Percentiles rank a stretch among this genome's conserved stretches.
These are phyloP conservation scores for Articulospora tetracladia DNA, from an alignment of 495 filamentous ascomycete genomes.

Conservation along the genomic window DNA sequence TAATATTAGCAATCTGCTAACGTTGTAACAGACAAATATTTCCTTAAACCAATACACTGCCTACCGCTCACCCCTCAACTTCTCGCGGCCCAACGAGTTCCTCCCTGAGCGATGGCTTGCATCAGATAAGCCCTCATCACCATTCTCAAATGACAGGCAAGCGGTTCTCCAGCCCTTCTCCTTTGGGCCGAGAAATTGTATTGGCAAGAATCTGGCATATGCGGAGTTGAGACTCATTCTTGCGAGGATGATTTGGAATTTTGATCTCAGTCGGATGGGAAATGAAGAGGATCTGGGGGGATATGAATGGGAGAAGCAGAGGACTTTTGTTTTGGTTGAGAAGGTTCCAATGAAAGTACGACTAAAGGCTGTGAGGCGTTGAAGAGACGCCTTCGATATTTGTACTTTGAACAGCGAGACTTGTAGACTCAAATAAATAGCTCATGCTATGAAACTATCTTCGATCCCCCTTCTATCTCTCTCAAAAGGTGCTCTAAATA, in stretches of 20 bases:
- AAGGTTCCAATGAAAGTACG: conserved; percentile 28
- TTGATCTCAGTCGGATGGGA: conserved; percentile 30
- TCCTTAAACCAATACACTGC: background rate
- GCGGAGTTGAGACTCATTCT: conserved; percentile 50
- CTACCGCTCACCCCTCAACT: conserved; percentile 2
- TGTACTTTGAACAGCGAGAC: too few species aligned
- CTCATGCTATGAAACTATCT: too few species aligned
- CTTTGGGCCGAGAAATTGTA: conserved; percentile 54
- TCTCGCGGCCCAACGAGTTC: conserved; percentile 21
- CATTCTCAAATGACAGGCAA: conserved; percentile 31
- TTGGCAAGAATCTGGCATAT: conserved; percentile 54
- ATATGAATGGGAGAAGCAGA: conserved; percentile 34
- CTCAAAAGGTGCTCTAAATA: too few species aligned
- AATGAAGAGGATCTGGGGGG: conserved; percentile 35
- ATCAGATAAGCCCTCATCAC: conserved; percentile 27
- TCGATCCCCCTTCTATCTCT: too few species aligned
- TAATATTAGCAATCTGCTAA: too few species aligned
- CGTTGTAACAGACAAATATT: conserved; percentile 1
- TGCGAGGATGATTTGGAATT: conserved; percentile 49
- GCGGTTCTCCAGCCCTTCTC: conserved; percentile 51
- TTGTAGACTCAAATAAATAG: too few species aligned
- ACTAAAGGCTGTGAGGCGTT: background rate
- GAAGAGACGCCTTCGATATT: too few species aligned
- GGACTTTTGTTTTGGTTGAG: conserved; percentile 36
- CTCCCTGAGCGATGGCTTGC: conserved; percentile 34